These are phyloP conservation scores for Ascochyta lentis DNA, from an alignment of 2,329 filamentous ascomycete genomes.

Conservation along the genomic window DNA sequence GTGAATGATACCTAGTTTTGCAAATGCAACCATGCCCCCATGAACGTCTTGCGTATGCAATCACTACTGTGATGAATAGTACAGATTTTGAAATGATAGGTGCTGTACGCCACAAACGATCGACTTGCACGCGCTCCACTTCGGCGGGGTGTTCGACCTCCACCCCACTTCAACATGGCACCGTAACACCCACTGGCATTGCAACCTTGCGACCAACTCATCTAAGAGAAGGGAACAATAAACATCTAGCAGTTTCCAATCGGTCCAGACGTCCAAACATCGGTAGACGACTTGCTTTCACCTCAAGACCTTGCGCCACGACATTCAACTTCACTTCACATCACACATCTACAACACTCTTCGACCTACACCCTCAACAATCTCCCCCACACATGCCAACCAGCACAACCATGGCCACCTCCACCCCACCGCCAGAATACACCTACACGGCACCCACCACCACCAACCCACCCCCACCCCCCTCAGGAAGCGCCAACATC, in stretches of 20 bases:
- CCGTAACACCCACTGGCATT: too few species aligned
- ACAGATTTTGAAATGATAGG: neutral
- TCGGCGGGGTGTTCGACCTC: too few species aligned
- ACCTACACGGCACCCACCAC: neutral
- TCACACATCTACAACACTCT: neutral
- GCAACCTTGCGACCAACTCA: too few species aligned
- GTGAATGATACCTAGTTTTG: constrained; percentile 49
- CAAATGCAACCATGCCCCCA: constrained; percentile 42
- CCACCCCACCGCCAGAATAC: neutral
- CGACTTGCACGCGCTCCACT: too few species aligned
- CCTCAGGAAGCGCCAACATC: constrained; percentile 48
- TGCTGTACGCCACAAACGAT: too few species aligned
- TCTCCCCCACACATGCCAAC: neutral
- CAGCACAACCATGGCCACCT: neutral
- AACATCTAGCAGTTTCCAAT: too few species aligned
- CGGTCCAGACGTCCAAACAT: too few species aligned
- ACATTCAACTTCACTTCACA: too few species aligned
- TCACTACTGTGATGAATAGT: too few species aligned
- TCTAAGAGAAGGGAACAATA: too few species aligned
- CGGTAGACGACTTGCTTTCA: neutral
- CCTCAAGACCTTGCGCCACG: neutral
- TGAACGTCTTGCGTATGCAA: constrained; percentile 2
- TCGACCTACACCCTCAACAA: neutral
- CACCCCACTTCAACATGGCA: too few species aligned
- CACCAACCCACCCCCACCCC: neutral